A percentile compares a stretch with the other conserved stretches of the same genome.
Evolutionary conservation across 2,329 filamentous ascomycete genomes (phyloP).

Genomic region (Neofusicoccum kwambonambiense): DNA sequence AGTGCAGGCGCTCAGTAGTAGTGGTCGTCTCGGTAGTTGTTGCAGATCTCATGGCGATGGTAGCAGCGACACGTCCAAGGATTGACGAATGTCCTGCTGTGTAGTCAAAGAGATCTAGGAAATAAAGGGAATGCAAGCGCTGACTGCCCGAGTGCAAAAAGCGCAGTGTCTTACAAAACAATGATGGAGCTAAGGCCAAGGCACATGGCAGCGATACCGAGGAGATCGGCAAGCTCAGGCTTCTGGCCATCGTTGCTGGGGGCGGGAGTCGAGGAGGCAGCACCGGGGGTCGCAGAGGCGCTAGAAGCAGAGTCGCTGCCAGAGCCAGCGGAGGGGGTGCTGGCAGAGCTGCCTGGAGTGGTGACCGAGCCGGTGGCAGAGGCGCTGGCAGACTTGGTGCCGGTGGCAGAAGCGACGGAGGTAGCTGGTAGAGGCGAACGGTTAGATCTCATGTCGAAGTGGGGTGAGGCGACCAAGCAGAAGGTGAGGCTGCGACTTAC

Average conservation of each 20-base stretch:
- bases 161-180: neutral
- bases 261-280: neutral
- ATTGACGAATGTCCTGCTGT: too few species aligned
- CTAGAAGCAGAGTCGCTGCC: neutral
- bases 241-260: neutral
- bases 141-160: neutral
- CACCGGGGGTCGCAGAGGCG: neutral
- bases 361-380: constrained; percentile 1
- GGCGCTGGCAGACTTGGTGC: neutral
- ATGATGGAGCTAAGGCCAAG: neutral
- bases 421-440: neutral
- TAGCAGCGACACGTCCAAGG: neutral
- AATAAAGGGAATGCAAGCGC: neutral
- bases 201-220: neutral
- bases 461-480: neutral
- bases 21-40: neutral
- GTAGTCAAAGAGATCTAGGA: neutral
- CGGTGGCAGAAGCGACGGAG: neutral
- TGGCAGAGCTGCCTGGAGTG: neutral
- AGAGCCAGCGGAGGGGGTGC: neutral
- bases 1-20: neutral
- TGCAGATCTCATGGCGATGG: neutral
- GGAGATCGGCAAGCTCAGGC: neutral
- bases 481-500: neutral
- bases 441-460: neutral